A percentile compares a stretch with the other conserved stretches of the same genome.
Evolutionary conservation across 805 yeast genomes (phyloP).

Genomic region (Candida chauliodis): DNA sequence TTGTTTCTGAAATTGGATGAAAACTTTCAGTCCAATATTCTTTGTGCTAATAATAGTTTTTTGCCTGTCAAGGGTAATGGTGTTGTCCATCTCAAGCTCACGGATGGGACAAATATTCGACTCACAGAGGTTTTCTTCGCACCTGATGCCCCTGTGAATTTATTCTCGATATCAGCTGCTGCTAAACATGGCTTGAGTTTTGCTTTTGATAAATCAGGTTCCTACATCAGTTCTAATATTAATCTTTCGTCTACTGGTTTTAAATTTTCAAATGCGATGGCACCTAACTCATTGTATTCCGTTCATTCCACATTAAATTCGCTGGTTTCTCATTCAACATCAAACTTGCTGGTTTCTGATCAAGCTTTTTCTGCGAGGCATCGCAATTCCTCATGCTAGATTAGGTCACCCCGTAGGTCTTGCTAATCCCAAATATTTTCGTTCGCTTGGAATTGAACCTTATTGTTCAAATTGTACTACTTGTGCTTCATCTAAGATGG

Average conservation of each 20-base stretch:
- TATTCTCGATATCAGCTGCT: not conserved
- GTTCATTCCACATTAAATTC: not conserved
- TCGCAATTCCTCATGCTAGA: not conserved
- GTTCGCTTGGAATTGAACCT: not conserved
- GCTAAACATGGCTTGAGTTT: not conserved
- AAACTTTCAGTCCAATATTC: not conserved
- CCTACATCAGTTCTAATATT: not conserved
- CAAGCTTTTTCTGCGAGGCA: not conserved
- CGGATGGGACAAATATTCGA: not conserved
- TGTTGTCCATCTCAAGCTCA: not conserved
- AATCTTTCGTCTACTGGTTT: not conserved
- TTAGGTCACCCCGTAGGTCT: not conserved
- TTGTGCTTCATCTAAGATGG: not conserved
- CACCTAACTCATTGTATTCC: not conserved
- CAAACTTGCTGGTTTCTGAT: not conserved
- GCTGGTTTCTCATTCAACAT: too few relatives aligned
- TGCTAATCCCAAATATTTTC: too few relatives aligned
- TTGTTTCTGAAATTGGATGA: not conserved
- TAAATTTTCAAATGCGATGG: not conserved
- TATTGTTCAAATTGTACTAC: not conserved
- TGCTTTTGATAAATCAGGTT: not conserved
- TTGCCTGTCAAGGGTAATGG: not conserved
- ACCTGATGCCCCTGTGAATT: not conserved
- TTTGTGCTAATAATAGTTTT: not conserved
- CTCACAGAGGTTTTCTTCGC: not conserved